Percentiles rank a stretch among this genome's conserved stretches.
These are phyloP conservation scores for Cyclotella baltica DNA, from an alignment of 108 stramenopile species.

Conservation along the genomic window DNA sequence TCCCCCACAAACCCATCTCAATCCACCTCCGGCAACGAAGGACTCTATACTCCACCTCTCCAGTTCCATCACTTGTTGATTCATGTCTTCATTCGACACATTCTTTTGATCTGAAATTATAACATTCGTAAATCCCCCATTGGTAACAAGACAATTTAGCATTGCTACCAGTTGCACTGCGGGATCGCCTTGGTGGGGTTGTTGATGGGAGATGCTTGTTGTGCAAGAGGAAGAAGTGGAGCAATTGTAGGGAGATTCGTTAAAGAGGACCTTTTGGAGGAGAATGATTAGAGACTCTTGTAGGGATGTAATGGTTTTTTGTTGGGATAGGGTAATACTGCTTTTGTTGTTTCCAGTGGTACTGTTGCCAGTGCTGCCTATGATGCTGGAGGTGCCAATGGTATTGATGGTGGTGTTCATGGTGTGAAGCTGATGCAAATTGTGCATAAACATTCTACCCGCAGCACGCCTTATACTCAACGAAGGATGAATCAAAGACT, in stretches of 20 bases:
- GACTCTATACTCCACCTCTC: constrained; percentile 39
- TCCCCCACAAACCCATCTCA: constrained; percentile 44
- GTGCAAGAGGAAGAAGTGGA: not conserved
- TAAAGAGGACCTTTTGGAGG: constrained; percentile 32
- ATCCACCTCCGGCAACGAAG: constrained; percentile 50
- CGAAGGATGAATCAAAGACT: constrained; percentile 41
- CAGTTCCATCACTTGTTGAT: constrained; percentile 16
- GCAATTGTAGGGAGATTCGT: constrained; percentile 19
- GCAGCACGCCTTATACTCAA: constrained; percentile 29
- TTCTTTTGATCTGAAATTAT: constrained; percentile 13
- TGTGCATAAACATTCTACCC: constrained; percentile 35
- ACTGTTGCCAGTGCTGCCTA: too few species aligned
- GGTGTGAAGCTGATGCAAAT: constrained; percentile 13
- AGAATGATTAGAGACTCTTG: constrained; percentile 37
- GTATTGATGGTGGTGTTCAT: not conserved
- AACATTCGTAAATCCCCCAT: constrained; percentile 41
- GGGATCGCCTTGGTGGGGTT: constrained; percentile 36
- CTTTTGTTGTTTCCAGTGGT: too few species aligned
- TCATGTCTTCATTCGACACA: constrained; percentile 2
- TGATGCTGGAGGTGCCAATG: too few species aligned
- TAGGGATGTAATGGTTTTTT: not conserved
- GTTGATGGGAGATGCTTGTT: constrained; percentile 2
- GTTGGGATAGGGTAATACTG: too few species aligned
- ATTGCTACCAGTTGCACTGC: constrained; percentile 50
- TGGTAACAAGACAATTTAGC: constrained; percentile 36